Evolutionary conservation across 331 rosid species (phyloP), one percentile per base, ranked within the genome.

Genomic region (Malus hybrid): DNA sequence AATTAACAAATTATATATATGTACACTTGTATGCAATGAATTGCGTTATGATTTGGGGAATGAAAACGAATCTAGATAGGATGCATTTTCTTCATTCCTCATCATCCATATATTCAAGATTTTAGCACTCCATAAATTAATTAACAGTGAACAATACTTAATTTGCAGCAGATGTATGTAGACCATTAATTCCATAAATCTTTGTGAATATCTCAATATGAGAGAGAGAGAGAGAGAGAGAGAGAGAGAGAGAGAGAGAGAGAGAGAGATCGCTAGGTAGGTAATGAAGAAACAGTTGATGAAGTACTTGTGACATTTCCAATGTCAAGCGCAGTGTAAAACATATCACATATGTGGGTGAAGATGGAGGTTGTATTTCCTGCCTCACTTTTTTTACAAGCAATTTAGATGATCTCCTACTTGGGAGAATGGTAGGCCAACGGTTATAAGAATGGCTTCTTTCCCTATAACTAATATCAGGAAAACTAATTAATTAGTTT

Each of bases 311-410:
- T 64, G 83, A 79, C 57, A 83, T 36, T 67, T 82, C 66, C 78
- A 73, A 77, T 77, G 6, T 80, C 75, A 62, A 59, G 54, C 46
- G 27, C 77, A 70, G 46, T 75, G 61, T 31, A 71, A 57, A 83
- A 42, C 48, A 42, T 42, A 42, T 42, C 48, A 85, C 19, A 72
- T 70, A 80, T 75, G 87, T 87, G 80, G 90, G 86, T 89, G 87
- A 87, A 75, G 81, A 82, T 64, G 55, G 56, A 60, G 31, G 73
- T 28, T 28, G 61, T 52, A 11, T 78, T 82, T 79, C 36, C 11
- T 34, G 69, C 69, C 64, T 87, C 81, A 74, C 89, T 86, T 87
- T 87, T 85, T 64, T 60, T 74, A 67, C 78, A 91, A 89, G 94
- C 88, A 81, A 87, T 79, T 84, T 79, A 77, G 27, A 34, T 50